Percentiles rank a stretch among this genome's conserved stretches.
These are phyloP conservation scores for Sporothrix euskadiensis DNA, from an alignment of 2,329 filamentous ascomycete species.

Conservation along the genomic window DNA sequence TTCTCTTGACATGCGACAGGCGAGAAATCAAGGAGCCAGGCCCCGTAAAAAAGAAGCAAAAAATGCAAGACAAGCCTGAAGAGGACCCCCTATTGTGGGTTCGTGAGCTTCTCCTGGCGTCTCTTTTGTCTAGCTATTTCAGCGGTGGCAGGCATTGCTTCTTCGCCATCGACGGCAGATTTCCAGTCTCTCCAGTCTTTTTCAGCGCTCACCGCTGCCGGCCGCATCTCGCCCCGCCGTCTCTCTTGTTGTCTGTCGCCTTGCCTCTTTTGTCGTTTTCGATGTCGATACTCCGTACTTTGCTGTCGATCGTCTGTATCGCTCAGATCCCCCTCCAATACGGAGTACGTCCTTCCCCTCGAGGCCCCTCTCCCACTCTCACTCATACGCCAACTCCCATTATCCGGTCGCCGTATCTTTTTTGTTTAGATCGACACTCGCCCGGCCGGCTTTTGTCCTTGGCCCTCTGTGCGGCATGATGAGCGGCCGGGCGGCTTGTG, in stretches of 20 bases:
- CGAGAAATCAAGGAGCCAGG: background rate
- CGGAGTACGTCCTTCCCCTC: no score
- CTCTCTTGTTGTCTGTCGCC: background rate
- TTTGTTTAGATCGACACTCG: conserved; percentile 21
- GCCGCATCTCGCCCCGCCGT: background rate
- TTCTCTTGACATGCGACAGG: background rate
- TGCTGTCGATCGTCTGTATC: background rate
- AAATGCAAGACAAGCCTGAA: background rate
- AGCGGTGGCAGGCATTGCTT: background rate
- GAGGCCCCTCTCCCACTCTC: background rate
- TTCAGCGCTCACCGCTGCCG: conserved; percentile 4
- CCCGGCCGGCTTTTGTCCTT: conserved; percentile 9
- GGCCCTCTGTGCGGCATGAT: conserved; percentile 18
- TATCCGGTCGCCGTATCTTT: conserved; percentile 4
- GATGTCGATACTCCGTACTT: background rate
- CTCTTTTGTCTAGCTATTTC: background rate
- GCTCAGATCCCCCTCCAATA: background rate
- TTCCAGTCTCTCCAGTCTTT: background rate
- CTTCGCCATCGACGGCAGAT: background rate
- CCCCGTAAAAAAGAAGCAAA: background rate
- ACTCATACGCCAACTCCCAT: conserved; percentile 5
- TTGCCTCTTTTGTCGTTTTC: conserved; percentile 12
- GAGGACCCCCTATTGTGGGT: conserved; percentile 22
- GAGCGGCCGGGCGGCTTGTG: conserved; percentile 15
- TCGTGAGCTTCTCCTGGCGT: background rate